These are phyloP conservation scores for Candida gigantensis DNA, from an alignment of 1,139 yeast genomes.

Conservation along the genomic window DNA sequence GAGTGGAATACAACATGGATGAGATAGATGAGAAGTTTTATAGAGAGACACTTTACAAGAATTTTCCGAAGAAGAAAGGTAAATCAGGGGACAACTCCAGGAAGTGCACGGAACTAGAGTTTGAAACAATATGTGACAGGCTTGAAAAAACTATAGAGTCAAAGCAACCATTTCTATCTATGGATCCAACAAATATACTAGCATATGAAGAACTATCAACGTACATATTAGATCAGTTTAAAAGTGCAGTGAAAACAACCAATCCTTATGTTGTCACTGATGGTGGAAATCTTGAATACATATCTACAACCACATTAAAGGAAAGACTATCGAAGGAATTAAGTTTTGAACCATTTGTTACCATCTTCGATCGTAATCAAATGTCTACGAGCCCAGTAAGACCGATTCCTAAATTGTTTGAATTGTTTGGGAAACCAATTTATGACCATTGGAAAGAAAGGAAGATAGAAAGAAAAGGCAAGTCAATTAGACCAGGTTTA, in stretches of 20 bases:
- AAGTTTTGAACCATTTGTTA: constrained; percentile 40
- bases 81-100: constrained; percentile 21
- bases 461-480: constrained; percentile 70
- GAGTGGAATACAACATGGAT: constrained; percentile 87
- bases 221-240: constrained; percentile 41
- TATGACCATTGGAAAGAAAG: constrained; percentile 84
- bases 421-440: constrained; percentile 63
- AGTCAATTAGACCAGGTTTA: constrained; percentile 68
- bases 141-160: constrained; percentile 75
- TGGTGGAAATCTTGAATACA: constrained; percentile 35
- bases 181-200: constrained; percentile 79
- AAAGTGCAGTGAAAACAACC: constrained; percentile 26
- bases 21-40: constrained; percentile 80
- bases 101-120: constrained; percentile 73
- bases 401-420: constrained; percentile 54
- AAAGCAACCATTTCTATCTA: constrained; percentile 83
- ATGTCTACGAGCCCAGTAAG: constrained; percentile 33
- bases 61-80: constrained; percentile 24
- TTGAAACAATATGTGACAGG: constrained; percentile 74
- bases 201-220: constrained; percentile 67
- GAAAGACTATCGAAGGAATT: constrained; percentile 44
- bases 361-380: constrained; percentile 53
- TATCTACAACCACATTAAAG: constrained; percentile 39
- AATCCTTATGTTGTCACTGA: constrained; percentile 29
- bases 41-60: constrained; percentile 38